phyloP scores from a whole-genome alignment of 306 rosid genomes.

The Mucuna pruriens region DNA sequence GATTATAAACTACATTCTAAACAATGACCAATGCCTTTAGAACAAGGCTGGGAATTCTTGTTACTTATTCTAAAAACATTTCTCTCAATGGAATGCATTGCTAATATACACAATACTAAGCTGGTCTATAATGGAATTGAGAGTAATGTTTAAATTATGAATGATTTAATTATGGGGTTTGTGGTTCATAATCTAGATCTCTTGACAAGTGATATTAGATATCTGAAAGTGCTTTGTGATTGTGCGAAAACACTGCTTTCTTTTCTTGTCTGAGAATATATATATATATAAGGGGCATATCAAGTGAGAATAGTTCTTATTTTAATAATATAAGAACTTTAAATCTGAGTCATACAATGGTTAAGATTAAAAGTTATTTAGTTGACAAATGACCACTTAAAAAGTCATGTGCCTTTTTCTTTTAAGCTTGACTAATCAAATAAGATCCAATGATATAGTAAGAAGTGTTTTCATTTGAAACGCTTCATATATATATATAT shows the following conservation, averaged over 20 bases:
- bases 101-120: neutral
- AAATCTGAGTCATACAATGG: no score
- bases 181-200: neutral
- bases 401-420: no score
- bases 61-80: neutral
- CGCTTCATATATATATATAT: no score
- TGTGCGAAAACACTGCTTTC: neutral
- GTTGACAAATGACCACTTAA: no score
- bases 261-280: neutral
- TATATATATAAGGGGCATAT: no score
- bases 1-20: neutral
- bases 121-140: conserved; percentile 3
- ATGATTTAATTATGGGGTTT: neutral
- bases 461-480: no score
- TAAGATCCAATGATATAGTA: no score
- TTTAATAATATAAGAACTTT: no score
- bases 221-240: neutral
- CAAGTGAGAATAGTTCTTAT: no score
- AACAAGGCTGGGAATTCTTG: neutral
- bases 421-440: no score
- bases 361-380: no score
- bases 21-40: neutral
- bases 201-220: neutral
- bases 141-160: neutral
- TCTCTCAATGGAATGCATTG: neutral